Evolutionary conservation across 352 stramenopile genomes (phyloP).

Genomic region (Phytophthora citrophthora): DNA sequence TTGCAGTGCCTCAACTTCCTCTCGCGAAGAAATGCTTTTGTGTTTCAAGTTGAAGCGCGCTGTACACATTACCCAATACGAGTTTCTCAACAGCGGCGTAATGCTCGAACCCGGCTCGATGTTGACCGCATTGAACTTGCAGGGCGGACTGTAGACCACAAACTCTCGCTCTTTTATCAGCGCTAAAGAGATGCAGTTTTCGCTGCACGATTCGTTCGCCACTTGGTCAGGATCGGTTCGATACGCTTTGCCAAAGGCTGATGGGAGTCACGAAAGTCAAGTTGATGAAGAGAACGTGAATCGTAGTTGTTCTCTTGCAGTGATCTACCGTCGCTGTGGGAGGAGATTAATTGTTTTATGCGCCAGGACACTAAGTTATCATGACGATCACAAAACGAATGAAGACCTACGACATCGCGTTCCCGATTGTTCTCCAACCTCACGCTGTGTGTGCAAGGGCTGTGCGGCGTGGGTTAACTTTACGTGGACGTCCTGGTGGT

Average conservation of each 20-base stretch:
- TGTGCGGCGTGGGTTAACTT: constrained; percentile 33
- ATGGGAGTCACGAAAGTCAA: neutral
- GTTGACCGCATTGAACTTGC: neutral
- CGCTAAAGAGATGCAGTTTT: constrained; percentile 23
- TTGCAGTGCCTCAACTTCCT: constrained; percentile 26
- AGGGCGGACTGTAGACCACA: constrained; percentile 4
- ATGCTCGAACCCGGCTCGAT: constrained; percentile 13
- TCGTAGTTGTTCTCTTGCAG: neutral
- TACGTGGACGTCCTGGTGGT: constrained; percentile 5
- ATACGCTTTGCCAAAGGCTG: neutral
- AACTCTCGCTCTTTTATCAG: constrained; percentile 19
- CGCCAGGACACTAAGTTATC: neutral
- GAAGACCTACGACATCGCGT: constrained; percentile 8
- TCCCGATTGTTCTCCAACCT: constrained; percentile 14
- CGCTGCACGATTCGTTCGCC: constrained; percentile 9
- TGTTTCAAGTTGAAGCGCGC: neutral
- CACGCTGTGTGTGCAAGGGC: neutral
- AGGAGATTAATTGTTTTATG: too few relatives aligned
- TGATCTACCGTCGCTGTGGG: neutral
- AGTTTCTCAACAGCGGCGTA: constrained; percentile 14
- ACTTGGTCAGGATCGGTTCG: neutral
- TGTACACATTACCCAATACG: neutral
- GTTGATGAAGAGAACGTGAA: neutral
- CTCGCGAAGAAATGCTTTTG: constrained; percentile 18
- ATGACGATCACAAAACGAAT: constrained; percentile 7